phyloP scores from a whole-genome alignment of 495 filamentous ascomycete species.

The Parathielavia appendiculata region DNA sequence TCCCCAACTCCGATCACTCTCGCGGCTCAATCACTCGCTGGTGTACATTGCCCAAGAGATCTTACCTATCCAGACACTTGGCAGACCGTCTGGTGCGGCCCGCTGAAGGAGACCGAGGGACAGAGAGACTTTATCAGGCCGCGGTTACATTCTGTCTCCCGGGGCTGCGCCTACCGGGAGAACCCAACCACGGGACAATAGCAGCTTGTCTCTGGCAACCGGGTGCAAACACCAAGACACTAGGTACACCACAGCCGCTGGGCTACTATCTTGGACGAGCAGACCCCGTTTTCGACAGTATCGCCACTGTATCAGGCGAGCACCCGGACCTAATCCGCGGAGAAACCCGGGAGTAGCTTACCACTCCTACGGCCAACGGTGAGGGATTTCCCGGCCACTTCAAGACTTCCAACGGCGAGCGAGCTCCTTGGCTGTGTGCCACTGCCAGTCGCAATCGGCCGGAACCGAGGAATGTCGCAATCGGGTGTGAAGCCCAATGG shows the following conservation, averaged over 20 bases:
- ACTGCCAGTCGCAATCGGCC: constrained; percentile 19
- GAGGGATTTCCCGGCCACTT: constrained; percentile 24
- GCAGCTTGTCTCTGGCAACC: too few relatives aligned
- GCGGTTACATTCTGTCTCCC: constrained; percentile 27
- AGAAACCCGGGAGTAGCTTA: too few relatives aligned
- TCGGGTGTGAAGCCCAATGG: too few relatives aligned
- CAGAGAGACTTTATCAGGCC: constrained; percentile 13
- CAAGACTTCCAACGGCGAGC: too few relatives aligned
- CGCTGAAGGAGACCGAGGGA: constrained; percentile 6
- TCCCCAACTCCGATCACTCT: constrained; percentile 9
- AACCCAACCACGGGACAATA: neutral
- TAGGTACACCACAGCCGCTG: too few relatives aligned
- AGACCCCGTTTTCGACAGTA: too few relatives aligned
- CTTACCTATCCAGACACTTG: neutral
- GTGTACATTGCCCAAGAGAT: neutral
- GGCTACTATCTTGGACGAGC: too few relatives aligned
- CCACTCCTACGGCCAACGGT: neutral
- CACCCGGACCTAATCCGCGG: too few relatives aligned
- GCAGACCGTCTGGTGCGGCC: constrained; percentile 5
- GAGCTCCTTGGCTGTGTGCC: neutral
- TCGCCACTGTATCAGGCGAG: too few relatives aligned
- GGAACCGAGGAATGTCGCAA: constrained; percentile 25
- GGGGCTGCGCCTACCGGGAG: neutral
- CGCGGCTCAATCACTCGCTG: constrained; percentile 11
- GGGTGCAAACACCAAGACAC: too few relatives aligned